phyloP scores from a whole-genome alignment of 2,329 filamentous ascomycete genomes.

The Pezicula rhizophila region DNA sequence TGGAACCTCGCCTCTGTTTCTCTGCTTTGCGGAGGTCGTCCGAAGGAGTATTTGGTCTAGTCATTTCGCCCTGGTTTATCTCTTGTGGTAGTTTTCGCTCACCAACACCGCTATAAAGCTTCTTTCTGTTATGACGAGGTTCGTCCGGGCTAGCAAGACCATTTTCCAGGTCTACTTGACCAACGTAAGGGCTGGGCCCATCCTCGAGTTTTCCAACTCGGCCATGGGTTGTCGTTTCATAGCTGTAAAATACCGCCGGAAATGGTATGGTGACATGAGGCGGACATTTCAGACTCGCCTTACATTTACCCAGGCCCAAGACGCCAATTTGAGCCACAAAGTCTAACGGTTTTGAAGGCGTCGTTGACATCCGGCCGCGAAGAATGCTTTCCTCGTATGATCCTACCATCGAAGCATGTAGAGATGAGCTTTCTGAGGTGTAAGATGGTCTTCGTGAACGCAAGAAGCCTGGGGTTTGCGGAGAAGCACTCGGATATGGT shows the following conservation, averaged over 20 bases:
- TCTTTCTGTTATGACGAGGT: conserved; percentile 34
- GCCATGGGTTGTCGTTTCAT: conserved; percentile 61
- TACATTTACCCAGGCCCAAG: conserved; percentile 82
- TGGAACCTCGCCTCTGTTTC: conserved; percentile 54
- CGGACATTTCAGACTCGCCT: conserved; percentile 76
- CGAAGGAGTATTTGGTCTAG: conserved; percentile 11
- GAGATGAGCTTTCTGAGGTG: conserved; percentile 65
- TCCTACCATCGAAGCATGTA: conserved; percentile 92
- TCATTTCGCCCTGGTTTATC: conserved; percentile 17
- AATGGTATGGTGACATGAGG: conserved; percentile 87
- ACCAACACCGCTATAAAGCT: conserved; percentile 20
- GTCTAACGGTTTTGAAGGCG: conserved; percentile 83
- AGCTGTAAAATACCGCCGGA: conserved; percentile 94
- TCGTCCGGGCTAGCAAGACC: conserved; percentile 52
- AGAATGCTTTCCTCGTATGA: conserved; percentile 97
- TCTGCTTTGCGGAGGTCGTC: conserved; percentile 40
- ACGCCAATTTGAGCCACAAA: conserved; percentile 96
- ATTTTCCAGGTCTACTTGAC: conserved; percentile 85
- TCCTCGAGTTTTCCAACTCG: conserved; percentile 61
- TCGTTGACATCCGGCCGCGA: conserved; percentile 92
- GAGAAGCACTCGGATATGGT: conserved; percentile 32
- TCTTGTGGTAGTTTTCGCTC: conserved; percentile 15
- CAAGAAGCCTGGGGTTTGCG: conserved; percentile 44
- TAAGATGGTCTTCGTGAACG: conserved; percentile 63
- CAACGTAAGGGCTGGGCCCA: conserved; percentile 92